phyloP scores from a whole-genome alignment of 2,329 filamentous ascomycete species.

The Mycosphaerella sp. region DNA sequence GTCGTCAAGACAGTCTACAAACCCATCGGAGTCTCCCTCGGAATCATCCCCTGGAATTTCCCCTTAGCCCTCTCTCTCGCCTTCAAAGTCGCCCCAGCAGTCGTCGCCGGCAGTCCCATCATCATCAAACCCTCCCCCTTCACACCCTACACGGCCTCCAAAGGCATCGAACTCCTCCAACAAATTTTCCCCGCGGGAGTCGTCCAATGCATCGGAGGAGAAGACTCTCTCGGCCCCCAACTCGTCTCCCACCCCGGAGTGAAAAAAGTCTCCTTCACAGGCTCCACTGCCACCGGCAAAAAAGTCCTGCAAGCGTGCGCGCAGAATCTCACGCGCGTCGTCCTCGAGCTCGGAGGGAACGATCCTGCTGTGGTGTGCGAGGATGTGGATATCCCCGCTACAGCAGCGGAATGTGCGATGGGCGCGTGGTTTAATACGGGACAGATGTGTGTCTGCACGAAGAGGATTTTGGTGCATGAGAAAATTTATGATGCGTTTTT shows the following conservation, averaged over 20 bases:
- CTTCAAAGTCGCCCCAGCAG: slow-evolving; percentile 69
- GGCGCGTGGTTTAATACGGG: slow-evolving; percentile 91
- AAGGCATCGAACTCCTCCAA: slow-evolving; percentile 74
- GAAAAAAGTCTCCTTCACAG: slow-evolving; percentile 79
- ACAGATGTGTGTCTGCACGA: slow-evolving; percentile 90
- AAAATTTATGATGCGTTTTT: slow-evolving; percentile 76
- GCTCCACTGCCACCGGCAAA: slow-evolving; percentile 77
- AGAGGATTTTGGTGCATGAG: slow-evolving; percentile 81
- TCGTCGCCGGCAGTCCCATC: slow-evolving; percentile 79
- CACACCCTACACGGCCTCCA: slow-evolving; percentile 56
- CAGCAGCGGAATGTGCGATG: slow-evolving; percentile 84
- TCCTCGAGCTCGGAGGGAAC: slow-evolving; percentile 85
- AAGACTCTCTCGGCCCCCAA: slow-evolving; percentile 47
- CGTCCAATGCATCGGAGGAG: slow-evolving; percentile 84
- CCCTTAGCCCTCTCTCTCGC: slow-evolving; percentile 46
- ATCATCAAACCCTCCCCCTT: slow-evolving; percentile 91
- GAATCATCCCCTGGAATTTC: slow-evolving; percentile 41
- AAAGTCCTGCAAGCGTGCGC: slow-evolving; percentile 75
- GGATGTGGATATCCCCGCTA: slow-evolving; percentile 83
- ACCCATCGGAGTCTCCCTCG: slow-evolving; percentile 14
- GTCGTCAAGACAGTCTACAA: slow-evolving; percentile 14
- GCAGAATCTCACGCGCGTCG: slow-evolving; percentile 48
- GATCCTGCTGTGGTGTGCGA: slow-evolving; percentile 79
- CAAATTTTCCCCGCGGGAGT: slow-evolving; percentile 69
- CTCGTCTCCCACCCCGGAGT: slow-evolving; percentile 64